Evolutionary conservation across 2,329 filamentous ascomycete genomes (phyloP).

Genomic region (Pseudogymnoascus sp.): DNA sequence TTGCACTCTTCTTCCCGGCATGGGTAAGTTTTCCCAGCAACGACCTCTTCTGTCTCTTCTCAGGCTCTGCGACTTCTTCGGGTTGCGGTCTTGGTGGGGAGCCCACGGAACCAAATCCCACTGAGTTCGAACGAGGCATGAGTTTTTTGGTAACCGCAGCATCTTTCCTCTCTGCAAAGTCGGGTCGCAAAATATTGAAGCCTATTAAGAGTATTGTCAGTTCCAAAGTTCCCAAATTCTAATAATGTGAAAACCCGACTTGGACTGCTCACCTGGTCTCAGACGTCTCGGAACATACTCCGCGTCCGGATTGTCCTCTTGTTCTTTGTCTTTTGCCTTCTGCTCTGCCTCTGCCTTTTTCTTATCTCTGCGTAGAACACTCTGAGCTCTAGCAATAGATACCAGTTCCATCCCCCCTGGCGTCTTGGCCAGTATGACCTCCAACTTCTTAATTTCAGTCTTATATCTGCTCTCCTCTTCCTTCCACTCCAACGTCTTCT

Average conservation of each 20-base stretch:
- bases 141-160: not conserved
- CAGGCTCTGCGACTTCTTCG: not conserved
- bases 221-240: not conserved
- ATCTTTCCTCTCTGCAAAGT: not conserved
- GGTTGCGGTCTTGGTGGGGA: not conserved
- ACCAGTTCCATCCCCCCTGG: slow-evolving; percentile 26
- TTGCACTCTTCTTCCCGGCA: not conserved
- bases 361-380: slow-evolving; percentile 20
- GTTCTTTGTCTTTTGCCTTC: not conserved
- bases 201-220: not conserved
- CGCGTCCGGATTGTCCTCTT: not conserved
- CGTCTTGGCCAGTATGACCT: slow-evolving; percentile 25
- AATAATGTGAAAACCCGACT: not conserved
- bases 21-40: not conserved
- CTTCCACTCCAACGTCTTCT: slow-evolving; percentile 21
- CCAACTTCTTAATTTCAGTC: slow-evolving; percentile 25
- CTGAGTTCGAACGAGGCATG: not conserved
- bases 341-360: not conserved
- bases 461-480: slow-evolving; percentile 25
- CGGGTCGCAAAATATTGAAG: not conserved
- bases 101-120: not conserved
- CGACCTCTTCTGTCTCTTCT: not conserved
- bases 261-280: not conserved
- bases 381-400: slow-evolving; percentile 23
- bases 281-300: not conserved